These are phyloP conservation scores for Elsinoe perseae DNA, from an alignment of 2,329 filamentous ascomycete genomes.

Conservation along the genomic window DNA sequence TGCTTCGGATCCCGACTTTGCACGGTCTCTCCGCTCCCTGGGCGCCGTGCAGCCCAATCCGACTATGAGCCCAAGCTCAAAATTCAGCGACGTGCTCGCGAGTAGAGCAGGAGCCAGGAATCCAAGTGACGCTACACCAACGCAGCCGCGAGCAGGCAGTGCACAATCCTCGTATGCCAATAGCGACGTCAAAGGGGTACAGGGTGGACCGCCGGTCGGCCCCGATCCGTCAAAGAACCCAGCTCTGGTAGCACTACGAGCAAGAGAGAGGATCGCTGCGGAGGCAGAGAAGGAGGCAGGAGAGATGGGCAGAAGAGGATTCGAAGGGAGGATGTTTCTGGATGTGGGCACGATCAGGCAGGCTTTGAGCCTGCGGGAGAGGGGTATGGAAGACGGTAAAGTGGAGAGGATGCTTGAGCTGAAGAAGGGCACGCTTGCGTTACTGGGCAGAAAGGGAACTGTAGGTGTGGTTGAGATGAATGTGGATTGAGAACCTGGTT, in stretches of 20 bases:
- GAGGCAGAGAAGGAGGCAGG: slow-evolving; percentile 49
- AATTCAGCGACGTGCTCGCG: slow-evolving; percentile 35
- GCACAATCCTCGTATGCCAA: slow-evolving; percentile 22
- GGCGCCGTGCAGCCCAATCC: slow-evolving; percentile 53
- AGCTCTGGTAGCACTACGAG: slow-evolving; percentile 46
- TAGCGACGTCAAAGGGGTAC: slow-evolving; percentile 32
- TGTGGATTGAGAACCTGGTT: not conserved
- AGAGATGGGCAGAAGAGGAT: slow-evolving; percentile 35
- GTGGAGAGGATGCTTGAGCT: slow-evolving; percentile 31
- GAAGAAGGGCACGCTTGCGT: slow-evolving; percentile 29
- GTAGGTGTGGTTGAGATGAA: slow-evolving; percentile 24
- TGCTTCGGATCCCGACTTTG: slow-evolving; percentile 57
- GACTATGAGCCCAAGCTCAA: slow-evolving; percentile 49
- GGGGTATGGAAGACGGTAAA: slow-evolving; percentile 23
- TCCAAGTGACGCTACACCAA: slow-evolving; percentile 24
- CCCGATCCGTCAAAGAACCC: slow-evolving; percentile 43
- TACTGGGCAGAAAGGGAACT: slow-evolving; percentile 27
- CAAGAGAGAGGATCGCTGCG: slow-evolving; percentile 43
- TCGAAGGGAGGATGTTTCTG: slow-evolving; percentile 37
- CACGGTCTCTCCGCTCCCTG: slow-evolving; percentile 67
- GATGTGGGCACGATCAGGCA: slow-evolving; percentile 37
- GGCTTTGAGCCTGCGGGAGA: slow-evolving; percentile 28
- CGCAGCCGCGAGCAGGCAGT: slow-evolving; percentile 1
- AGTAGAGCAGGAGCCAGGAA: slow-evolving; percentile 19
- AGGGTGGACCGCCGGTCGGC: slow-evolving; percentile 23